These are phyloP conservation scores for Nicotiana obtusifolia DNA, from an alignment of 257 asterid species.

Conservation along the genomic window DNA sequence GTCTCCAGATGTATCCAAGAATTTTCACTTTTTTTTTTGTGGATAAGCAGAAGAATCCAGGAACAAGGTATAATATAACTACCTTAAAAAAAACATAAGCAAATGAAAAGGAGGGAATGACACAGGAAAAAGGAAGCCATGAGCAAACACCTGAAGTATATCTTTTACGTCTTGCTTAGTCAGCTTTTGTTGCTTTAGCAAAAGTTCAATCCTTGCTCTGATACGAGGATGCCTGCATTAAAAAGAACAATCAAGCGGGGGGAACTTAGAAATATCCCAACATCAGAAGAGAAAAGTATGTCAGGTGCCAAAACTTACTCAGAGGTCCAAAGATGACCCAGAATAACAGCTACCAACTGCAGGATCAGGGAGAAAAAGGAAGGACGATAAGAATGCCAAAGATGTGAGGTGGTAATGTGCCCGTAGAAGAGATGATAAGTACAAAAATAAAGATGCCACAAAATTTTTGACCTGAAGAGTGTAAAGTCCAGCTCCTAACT, in stretches of 20 bases:
- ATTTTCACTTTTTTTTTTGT: neutral
- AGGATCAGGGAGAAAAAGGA: conserved; percentile 9
- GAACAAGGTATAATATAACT: neutral
- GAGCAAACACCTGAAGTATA: conserved; percentile 69
- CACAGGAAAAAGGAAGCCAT: conserved; percentile 8
- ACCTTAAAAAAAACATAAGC: neutral
- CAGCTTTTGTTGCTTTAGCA: conserved; percentile 82
- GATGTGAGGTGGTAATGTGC: neutral
- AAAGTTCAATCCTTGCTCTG: conserved; percentile 80
- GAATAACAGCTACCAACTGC: conserved; percentile 87
- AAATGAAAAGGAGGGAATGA: conserved; percentile 10
- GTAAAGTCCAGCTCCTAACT: conserved; percentile 87
- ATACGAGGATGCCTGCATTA: conserved; percentile 64
- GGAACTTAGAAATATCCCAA: conserved; percentile 7
- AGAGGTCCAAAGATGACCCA: conserved; percentile 98
- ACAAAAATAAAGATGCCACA: neutral
- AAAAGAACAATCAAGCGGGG: conserved; percentile 2
- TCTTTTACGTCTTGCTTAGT: conserved; percentile 74
- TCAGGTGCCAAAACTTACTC: conserved; percentile 57
- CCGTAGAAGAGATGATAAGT: neutral
- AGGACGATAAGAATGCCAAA: neutral
- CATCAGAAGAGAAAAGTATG: neutral
- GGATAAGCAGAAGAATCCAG: neutral
- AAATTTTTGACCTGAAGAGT: conserved; percentile 63
- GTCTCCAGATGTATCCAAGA: neutral